Evolutionary conservation across 2,329 filamentous ascomycete genomes (phyloP).

Genomic region (Gnomoniopsis sp.): DNA sequence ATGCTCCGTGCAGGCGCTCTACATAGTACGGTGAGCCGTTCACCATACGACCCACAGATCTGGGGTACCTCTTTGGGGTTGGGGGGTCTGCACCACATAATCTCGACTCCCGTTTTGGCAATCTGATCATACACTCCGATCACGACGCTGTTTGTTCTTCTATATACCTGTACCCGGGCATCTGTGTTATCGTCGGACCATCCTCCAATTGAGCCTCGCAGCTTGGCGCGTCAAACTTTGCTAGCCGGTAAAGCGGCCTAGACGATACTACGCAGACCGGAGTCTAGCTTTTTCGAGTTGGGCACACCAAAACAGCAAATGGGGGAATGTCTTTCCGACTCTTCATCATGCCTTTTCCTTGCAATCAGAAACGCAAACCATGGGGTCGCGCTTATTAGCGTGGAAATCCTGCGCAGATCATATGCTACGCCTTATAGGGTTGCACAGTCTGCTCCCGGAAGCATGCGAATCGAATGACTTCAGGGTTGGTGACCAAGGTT

Average conservation of each 20-base stretch:
- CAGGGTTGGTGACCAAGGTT: too few species aligned
- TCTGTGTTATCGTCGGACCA: neutral
- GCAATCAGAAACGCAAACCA: neutral
- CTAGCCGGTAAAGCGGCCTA: neutral
- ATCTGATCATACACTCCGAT: neutral
- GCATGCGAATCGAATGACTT: too few species aligned
- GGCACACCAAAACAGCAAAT: too few species aligned
- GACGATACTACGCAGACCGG: neutral
- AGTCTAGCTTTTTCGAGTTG: neutral
- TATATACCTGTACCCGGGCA: too few species aligned
- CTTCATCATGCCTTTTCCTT: neutral
- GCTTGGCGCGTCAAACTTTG: neutral
- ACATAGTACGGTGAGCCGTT: neutral
- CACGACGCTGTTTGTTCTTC: neutral
- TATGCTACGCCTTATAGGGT: neutral
- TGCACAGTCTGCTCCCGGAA: neutral
- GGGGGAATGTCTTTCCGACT: neutral
- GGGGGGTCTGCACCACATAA: neutral
- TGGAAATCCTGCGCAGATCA: neutral
- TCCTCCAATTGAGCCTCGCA: neutral
- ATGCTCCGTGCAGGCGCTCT: constrained; percentile 6
- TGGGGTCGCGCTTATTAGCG: neutral
- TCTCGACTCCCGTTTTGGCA: neutral
- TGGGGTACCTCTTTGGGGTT: neutral
- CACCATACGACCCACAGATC: neutral